phyloP scores from a whole-genome alignment of 2,329 filamentous ascomycete species.

The Drechslerella stenobrocha region DNA sequence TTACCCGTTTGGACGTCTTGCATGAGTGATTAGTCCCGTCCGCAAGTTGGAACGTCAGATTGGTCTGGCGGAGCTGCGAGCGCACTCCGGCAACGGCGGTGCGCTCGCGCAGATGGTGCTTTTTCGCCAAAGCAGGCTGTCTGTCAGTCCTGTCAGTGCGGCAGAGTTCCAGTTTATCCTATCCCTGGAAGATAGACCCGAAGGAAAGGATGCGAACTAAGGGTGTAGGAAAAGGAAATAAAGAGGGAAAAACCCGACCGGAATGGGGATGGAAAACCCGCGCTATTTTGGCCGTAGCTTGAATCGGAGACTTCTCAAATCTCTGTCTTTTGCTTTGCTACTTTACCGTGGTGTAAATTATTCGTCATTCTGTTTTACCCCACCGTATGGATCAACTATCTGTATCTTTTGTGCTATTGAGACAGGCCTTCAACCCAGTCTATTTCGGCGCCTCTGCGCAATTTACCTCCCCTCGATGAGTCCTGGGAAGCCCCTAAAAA shows the following conservation, averaged over 20 bases:
- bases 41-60: conserved; percentile 47
- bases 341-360: conserved; percentile 15
- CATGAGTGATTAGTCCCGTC: conserved; percentile 40
- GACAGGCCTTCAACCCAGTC: not conserved
- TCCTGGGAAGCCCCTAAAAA: conserved; percentile 23
- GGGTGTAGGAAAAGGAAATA: too few species aligned
- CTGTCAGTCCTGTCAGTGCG: conserved; percentile 46
- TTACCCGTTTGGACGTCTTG: conserved; percentile 44
- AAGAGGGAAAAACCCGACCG: not conserved
- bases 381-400: conserved; percentile 45
- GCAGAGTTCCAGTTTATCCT: conserved; percentile 48
- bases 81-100: conserved; percentile 40
- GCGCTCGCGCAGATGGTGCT: conserved; percentile 42
- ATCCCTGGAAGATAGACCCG: conserved; percentile 44
- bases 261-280: conserved; percentile 1
- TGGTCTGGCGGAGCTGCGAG: conserved; percentile 43
- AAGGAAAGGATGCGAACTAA: conserved; percentile 46
- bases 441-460: conserved; percentile 22
- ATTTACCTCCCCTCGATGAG: conserved; percentile 22
- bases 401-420: conserved; percentile 12
- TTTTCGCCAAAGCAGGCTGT: conserved; percentile 45
- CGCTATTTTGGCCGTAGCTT: not conserved
- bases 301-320: conserved; percentile 1
- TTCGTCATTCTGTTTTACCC: conserved; percentile 44
- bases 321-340: too few species aligned